These are phyloP conservation scores for Chlorella sp. DNA, from an alignment of 139 green algal genomes.

Conservation along the genomic window DNA sequence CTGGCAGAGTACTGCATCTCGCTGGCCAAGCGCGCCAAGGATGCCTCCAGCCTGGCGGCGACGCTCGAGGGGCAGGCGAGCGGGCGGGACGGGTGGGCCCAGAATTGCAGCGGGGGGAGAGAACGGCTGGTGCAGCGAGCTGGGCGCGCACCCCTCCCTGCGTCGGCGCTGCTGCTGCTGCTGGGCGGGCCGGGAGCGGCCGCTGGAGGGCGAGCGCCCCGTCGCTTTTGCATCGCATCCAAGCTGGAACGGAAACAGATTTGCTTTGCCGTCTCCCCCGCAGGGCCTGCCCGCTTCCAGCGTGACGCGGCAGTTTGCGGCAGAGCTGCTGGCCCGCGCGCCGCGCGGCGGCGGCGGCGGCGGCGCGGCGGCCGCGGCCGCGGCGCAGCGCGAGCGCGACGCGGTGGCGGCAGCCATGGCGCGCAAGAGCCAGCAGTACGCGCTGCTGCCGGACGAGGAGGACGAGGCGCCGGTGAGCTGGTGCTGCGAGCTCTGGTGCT, in stretches of 20 bases:
- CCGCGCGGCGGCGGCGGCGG: conserved; percentile 23
- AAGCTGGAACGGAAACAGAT: too few species aligned
- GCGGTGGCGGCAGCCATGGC: conserved; percentile 45
- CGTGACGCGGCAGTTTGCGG: conserved; percentile 59
- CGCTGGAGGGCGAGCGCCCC: too few species aligned
- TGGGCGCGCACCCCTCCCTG: too few species aligned
- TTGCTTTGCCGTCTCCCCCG: too few species aligned
- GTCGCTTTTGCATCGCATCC: too few species aligned
- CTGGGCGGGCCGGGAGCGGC: too few species aligned
- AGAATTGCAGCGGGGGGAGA: too few species aligned
- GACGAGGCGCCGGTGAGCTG: conserved; percentile 26
- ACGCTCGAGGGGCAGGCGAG: conserved; percentile 23
- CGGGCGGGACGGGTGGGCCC: too few species aligned
- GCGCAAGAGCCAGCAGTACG: conserved; percentile 55
- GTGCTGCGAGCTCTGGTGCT: too few species aligned
- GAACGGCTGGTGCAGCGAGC: too few species aligned
- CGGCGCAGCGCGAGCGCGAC: conserved; percentile 32
- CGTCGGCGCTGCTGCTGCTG: too few species aligned
- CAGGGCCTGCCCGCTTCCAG: conserved; percentile 57
- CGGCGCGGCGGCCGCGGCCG: not conserved
- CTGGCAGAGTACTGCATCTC: conserved; percentile 49
- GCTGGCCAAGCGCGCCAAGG: conserved; percentile 48
- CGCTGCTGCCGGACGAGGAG: conserved; percentile 56
- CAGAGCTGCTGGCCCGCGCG: conserved; percentile 54
- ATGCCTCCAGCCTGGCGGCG: conserved; percentile 31